Evolutionary conservation across 1,284 basidiomycete species (phyloP).

Genomic region (Apiotrichum veenhuisii): DNA sequence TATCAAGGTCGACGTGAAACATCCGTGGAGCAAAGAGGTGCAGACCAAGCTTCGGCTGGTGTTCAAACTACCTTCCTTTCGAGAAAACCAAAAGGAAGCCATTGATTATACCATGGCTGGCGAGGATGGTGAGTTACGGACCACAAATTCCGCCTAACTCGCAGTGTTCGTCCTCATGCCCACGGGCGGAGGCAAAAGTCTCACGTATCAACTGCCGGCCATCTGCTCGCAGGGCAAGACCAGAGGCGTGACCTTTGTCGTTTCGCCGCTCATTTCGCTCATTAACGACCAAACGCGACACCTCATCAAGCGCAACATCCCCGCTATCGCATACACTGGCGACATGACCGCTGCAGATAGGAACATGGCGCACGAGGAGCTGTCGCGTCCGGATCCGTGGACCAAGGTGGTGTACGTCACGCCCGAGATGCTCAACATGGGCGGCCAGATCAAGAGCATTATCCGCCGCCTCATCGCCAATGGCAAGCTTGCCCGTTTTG

Average conservation of each 20-base stretch:
- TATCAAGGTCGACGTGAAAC: conserved; percentile 29
- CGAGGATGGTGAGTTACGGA: conserved; percentile 55
- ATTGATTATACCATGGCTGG: conserved; percentile 74
- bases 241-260: conserved; percentile 79
- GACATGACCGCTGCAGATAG: conserved; percentile 54
- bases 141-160: background rate
- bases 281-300: conserved; percentile 85
- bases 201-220: conserved; percentile 83
- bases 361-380: conserved; percentile 53
- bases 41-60: conserved; percentile 59
- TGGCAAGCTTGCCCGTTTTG: conserved; percentile 74
- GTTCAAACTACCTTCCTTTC: conserved; percentile 70
- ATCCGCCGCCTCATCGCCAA: conserved; percentile 59
- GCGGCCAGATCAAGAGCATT: conserved; percentile 57
- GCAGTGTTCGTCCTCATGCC: conserved; percentile 93
- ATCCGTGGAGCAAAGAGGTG: conserved; percentile 60
- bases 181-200: conserved; percentile 90
- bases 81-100: conserved; percentile 80
- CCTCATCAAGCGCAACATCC: conserved; percentile 63
- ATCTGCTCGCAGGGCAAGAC: conserved; percentile 70
- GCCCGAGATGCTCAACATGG: conserved; percentile 79
- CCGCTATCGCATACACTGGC: conserved; percentile 69
- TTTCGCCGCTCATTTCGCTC: conserved; percentile 83
- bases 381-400: conserved; percentile 47
- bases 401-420: conserved; percentile 81